A percentile compares a stretch with the other conserved stretches of the same genome.
Conservation (phyloP, 257 asterid species). For the Cinchona pubescens region DNA sequence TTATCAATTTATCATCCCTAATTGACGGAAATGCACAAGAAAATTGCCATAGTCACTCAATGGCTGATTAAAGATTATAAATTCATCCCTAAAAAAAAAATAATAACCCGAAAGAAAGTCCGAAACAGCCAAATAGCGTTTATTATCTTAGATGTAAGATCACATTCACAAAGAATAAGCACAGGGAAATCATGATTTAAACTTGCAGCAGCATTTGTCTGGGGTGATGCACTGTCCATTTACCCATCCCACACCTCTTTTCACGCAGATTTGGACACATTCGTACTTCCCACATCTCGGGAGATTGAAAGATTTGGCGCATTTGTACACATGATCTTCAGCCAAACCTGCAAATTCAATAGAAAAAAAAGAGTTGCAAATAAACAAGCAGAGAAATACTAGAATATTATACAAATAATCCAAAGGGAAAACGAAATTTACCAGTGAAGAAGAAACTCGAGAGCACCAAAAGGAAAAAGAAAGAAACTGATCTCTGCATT, state of each 20-base stretch:
- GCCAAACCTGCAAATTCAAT: background rate
- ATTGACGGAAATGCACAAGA: background rate
- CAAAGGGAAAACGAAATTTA: background rate
- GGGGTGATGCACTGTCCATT: background rate
- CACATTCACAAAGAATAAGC: no score
- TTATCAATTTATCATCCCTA: background rate
- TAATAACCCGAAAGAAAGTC: background rate
- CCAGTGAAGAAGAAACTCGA: background rate
- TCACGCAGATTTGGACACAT: background rate
- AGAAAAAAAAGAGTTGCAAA: no score
- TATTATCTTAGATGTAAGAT: no score
- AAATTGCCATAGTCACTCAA: background rate
- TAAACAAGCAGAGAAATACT: no score
- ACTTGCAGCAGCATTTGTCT: background rate
- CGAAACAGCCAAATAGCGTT: no score
- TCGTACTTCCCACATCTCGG: background rate
- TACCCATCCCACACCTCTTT: background rate
- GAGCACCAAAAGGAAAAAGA: background rate
- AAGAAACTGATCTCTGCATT: background rate
- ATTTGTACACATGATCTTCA: background rate
- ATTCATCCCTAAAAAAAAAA: no score
- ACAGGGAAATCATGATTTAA: no score
- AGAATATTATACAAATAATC: no score
- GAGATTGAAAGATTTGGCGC: background rate
- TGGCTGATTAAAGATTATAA: background rate